These are phyloP conservation scores for Dactylella cylindrospora DNA, from an alignment of 2,329 filamentous ascomycete species.

Conservation along the genomic window DNA sequence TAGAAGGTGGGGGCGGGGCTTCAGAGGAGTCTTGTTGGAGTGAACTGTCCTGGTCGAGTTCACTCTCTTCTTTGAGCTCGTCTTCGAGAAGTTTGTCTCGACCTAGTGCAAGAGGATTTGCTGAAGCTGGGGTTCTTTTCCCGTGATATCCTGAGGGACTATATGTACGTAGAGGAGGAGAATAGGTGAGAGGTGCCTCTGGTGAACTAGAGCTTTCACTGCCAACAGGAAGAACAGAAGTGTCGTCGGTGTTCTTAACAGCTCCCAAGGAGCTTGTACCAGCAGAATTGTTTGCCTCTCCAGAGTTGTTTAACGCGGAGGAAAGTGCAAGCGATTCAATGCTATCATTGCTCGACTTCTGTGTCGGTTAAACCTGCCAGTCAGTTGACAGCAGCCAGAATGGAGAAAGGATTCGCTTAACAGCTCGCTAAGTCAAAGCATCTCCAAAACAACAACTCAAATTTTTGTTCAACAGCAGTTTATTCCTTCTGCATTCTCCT, in stretches of 20 bases:
- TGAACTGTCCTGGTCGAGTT: not conserved
- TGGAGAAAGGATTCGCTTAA: conserved; percentile 23
- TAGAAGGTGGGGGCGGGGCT: not conserved
- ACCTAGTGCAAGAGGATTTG: conserved; percentile 10
- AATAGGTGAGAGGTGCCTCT: not conserved
- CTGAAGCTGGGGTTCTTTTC: not conserved
- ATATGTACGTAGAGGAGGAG: too few species aligned
- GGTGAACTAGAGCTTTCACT: too few species aligned
- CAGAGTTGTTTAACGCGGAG: too few species aligned
- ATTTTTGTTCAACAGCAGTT: conserved; percentile 1
- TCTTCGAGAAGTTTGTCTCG: conserved; percentile 6
- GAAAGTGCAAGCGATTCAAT: too few species aligned
- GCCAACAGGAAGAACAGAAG: not conserved
- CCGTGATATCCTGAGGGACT: too few species aligned
- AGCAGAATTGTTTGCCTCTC: too few species aligned
- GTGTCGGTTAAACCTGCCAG: too few species aligned
- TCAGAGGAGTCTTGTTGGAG: not conserved
- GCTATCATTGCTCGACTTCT: too few species aligned
- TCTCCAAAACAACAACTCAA: conserved; percentile 17
- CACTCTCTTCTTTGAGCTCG: not conserved
- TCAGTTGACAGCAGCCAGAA: conserved; percentile 4
- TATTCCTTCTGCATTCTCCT: conserved; percentile 1
- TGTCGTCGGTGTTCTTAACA: not conserved
- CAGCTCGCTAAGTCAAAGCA: conserved; percentile 23
- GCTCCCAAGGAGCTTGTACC: not conserved